Conservation (phyloP, 148 eudicot species). For the Heliosperma pusillum region DNA sequence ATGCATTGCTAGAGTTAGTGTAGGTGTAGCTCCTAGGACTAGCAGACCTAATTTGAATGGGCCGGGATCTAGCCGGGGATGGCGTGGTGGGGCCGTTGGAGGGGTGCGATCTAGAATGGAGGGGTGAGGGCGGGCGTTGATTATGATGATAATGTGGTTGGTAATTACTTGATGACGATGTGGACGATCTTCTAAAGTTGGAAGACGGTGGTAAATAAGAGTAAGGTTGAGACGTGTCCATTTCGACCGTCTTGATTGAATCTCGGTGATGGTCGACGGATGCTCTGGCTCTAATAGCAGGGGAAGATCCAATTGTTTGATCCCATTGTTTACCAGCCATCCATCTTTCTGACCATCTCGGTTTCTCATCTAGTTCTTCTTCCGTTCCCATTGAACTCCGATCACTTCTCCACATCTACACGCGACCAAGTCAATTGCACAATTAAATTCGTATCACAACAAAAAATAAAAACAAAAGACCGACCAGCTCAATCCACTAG, state of each 20-base stretch:
- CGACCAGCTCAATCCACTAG: too few species aligned
- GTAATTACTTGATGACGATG: constrained; percentile 22
- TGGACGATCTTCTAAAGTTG: constrained; percentile 36
- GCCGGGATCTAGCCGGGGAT: constrained; percentile 51
- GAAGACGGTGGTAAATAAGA: constrained; percentile 39
- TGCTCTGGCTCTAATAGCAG: constrained; percentile 42
- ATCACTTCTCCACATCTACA: constrained; percentile 53
- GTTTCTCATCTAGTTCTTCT: constrained; percentile 47
- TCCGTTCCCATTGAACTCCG: constrained; percentile 60
- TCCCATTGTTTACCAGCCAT: constrained; percentile 59
- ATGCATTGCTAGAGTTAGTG: constrained; percentile 6
- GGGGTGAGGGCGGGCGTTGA: constrained; percentile 55
- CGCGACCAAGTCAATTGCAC: neutral
- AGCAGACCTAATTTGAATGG: constrained; percentile 63
- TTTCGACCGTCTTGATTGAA: constrained; percentile 64
- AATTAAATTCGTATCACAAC: neutral
- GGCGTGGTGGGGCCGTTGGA: constrained; percentile 40
- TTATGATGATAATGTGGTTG: constrained; percentile 26
- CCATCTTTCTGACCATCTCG: constrained; percentile 52
- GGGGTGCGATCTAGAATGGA: constrained; percentile 36
- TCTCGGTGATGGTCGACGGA: constrained; percentile 62
- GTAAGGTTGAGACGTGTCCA: constrained; percentile 63
- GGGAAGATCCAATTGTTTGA: constrained; percentile 15
- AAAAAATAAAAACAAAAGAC: neutral
- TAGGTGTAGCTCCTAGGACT: constrained; percentile 48